Evolutionary conservation across 2,329 filamentous ascomycete genomes (phyloP).

Genomic region (Fusarium solani-melongenae): DNA sequence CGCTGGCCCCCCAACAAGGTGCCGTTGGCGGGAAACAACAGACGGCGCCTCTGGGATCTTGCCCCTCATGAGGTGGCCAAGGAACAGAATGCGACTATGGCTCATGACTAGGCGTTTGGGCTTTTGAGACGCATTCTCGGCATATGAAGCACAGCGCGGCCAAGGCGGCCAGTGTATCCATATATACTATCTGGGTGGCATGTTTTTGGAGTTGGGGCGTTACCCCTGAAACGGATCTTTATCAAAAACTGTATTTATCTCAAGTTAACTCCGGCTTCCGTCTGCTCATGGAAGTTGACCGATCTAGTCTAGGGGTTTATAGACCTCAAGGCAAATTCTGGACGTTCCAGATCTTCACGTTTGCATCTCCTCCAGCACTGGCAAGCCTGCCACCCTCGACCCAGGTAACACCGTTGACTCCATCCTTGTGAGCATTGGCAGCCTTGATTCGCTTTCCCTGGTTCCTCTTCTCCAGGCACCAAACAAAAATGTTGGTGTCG

Average conservation of each 20-base stretch:
- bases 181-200: slow-evolving; percentile 1
- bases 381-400: slow-evolving; percentile 76
- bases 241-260: slow-evolving; percentile 19
- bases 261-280: slow-evolving; percentile 11
- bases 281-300: slow-evolving; percentile 9
- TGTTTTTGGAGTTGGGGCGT: slow-evolving; percentile 29
- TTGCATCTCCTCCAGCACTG: slow-evolving; percentile 86
- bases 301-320: slow-evolving; percentile 18
- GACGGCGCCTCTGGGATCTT: slow-evolving; percentile 51
- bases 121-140: slow-evolving; percentile 7
- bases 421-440: slow-evolving; percentile 93
- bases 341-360: slow-evolving; percentile 84
- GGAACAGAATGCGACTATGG: slow-evolving; percentile 53
- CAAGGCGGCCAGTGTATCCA: not conserved
- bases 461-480: slow-evolving; percentile 82
- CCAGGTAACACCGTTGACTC: slow-evolving; percentile 90
- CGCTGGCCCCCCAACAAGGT: slow-evolving; percentile 49
- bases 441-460: slow-evolving; percentile 88
- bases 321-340: slow-evolving; percentile 48
- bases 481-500: slow-evolving; percentile 93
- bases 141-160: not conserved
- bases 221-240: slow-evolving; percentile 1
- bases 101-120: slow-evolving; percentile 50
- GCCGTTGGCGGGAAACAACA: slow-evolving; percentile 20
- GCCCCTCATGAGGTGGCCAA: slow-evolving; percentile 45